A percentile compares a stretch with the other conserved stretches of the same genome.
Evolutionary conservation across 257 asterid species (phyloP).

Genomic region (Petunia secreta): DNA sequence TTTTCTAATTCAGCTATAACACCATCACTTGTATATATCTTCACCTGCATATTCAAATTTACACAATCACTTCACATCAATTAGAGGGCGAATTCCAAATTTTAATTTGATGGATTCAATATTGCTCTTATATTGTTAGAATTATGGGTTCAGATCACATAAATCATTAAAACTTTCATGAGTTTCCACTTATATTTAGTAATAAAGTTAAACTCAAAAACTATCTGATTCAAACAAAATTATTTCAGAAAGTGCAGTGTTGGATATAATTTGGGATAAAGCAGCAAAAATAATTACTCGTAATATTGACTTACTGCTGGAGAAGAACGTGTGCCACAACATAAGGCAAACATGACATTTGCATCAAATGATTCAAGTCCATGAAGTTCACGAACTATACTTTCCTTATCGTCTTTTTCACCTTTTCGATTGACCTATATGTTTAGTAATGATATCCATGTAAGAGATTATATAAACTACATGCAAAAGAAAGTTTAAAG

Average conservation of each 20-base stretch:
- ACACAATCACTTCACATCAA: too few species aligned
- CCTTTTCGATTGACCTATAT: conserved; percentile 41
- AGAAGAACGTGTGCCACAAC: conserved; percentile 89
- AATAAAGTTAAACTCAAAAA: too few species aligned
- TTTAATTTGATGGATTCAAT: too few species aligned
- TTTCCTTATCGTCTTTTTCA: conserved; percentile 41
- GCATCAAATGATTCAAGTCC: conserved; percentile 76
- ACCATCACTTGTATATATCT: conserved; percentile 79
- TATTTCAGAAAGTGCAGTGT: neutral
- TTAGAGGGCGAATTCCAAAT: too few species aligned
- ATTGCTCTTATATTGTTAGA: too few species aligned
- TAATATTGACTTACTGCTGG: conserved; percentile 64
- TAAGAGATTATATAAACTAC: neutral
- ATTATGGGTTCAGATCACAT: too few species aligned
- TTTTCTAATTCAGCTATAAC: conserved; percentile 68
- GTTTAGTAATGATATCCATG: neutral
- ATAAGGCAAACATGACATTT: conserved; percentile 78
- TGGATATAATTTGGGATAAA: neutral
- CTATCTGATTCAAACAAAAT: neutral
- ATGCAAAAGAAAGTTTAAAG: neutral
- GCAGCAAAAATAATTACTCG: neutral
- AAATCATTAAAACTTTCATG: too few species aligned
- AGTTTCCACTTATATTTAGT: too few species aligned
- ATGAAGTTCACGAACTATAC: conserved; percentile 49
- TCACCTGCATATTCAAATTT: conserved; percentile 49